Evolutionary conservation across 2,329 filamentous ascomycete species (phyloP), one percentile per base, ranked within the genome.

Genomic region (Delphinella strobiligena): DNA sequence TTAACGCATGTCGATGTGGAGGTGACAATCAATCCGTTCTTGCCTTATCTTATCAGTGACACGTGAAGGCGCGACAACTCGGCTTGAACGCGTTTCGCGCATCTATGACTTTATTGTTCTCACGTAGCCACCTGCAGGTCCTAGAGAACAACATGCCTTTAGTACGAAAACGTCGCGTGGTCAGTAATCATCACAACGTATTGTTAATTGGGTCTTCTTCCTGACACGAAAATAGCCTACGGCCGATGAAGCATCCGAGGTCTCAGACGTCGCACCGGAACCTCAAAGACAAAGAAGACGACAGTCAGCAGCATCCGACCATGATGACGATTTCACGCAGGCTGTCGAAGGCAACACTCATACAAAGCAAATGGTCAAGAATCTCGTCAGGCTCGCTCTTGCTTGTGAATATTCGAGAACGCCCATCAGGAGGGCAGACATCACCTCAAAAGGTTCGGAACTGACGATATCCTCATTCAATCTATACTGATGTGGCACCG

Each of bases 301-400:
- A 38, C 18, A 29, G 10, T 43, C 41, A 4, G 31, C 44, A 47
- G n/a, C 43, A 5, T 34, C 39, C 1, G 37, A 47, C 8, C 11
- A 44, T n/a, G 41, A 37, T 10, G 41, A 40, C 5, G 43, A 44
- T 3, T 40, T 37, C 5, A 41, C 43, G 15, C 40, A 41, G 9
- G 48, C 46, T 15, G 46, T 50, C 19, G 50, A 19, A 29, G 44
- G 51, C 4, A 40, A 34, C 1, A 47, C 51, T 10, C 58, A 59
- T 31, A 41, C 59, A 3, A 56, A 61, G 12, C 63, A 64, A 34
- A 64, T 77, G 55, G 68, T 74, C 5, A 78, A 77, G 54, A 76
- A 75, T 51, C 56, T 80, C 39, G 73, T 80, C 33, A 71, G 76
- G 2, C 61, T 79, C 31, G 76, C 75, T 1, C 54, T 80, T 8